A percentile compares a stretch with the other conserved stretches of the same genome.
phyloP scores from a whole-genome alignment of 2,329 filamentous ascomycete species.

The Pezicula neosporulosa region DNA sequence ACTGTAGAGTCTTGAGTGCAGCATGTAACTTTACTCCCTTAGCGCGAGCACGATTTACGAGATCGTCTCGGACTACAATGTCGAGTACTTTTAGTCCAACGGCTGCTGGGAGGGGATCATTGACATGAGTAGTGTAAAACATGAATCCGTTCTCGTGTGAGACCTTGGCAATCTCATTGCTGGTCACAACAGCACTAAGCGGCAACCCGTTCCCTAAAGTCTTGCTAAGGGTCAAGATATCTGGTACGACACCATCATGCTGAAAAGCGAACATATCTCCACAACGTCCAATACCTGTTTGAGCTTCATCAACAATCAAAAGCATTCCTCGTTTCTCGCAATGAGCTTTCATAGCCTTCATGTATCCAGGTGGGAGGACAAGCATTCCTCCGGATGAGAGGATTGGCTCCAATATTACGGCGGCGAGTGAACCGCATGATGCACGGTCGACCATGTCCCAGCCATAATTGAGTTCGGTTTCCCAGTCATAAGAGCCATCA shows the following conservation, averaged over 20 bases:
- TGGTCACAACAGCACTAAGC: constrained; percentile 54
- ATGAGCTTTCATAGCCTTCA: constrained; percentile 49
- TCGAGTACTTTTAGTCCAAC: constrained; percentile 61
- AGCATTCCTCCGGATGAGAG: constrained; percentile 52
- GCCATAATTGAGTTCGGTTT: constrained; percentile 59
- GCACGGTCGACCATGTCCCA: constrained; percentile 58
- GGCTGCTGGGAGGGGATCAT: constrained; percentile 57
- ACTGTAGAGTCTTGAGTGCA: constrained; percentile 40
- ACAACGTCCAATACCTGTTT: constrained; percentile 53
- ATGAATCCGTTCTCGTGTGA: constrained; percentile 47
- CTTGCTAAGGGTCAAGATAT: constrained; percentile 59
- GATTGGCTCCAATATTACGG: constrained; percentile 60
- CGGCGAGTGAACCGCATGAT: constrained; percentile 58
- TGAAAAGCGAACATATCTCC: constrained; percentile 58
- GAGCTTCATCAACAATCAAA: constrained; percentile 57
- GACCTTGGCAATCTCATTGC: constrained; percentile 45
- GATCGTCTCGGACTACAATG: constrained; percentile 52
- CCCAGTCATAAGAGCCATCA: constrained; percentile 63
- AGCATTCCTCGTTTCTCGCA: constrained; percentile 53
- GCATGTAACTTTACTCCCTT: constrained; percentile 43
- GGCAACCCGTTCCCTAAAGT: constrained; percentile 59
- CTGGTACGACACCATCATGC: constrained; percentile 48
- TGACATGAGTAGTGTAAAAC: constrained; percentile 60
- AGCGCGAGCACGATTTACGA: constrained; percentile 43
- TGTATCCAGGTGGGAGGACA: constrained; percentile 54